phyloP scores from a whole-genome alignment of 805 yeast species.

The Yarrowia sp. region DNA sequence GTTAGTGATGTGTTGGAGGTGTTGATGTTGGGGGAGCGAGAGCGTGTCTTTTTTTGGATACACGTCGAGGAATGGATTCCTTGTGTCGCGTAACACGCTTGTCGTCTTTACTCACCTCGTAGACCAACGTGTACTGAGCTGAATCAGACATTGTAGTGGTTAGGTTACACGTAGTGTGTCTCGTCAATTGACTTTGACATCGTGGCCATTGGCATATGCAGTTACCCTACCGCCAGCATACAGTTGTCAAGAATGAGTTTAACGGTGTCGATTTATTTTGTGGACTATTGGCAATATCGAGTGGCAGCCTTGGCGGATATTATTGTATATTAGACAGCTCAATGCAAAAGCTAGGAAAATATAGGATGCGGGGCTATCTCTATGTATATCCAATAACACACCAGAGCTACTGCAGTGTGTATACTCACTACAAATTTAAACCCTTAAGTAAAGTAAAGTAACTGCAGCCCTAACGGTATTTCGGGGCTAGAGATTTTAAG shows the following conservation, averaged over 20 bases:
- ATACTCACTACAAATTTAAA: too few relatives aligned
- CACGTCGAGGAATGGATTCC: background rate
- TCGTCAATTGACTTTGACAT: conserved; percentile 26
- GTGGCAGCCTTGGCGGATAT: too few relatives aligned
- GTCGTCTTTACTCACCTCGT: conserved; percentile 32
- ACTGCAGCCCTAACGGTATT: too few relatives aligned
- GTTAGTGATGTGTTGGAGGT: conserved; percentile 6
- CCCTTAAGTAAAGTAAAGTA: too few relatives aligned
- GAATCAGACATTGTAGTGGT: conserved; percentile 45
- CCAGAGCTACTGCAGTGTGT: too few relatives aligned
- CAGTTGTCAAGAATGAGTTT: background rate
- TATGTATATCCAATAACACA: too few relatives aligned
- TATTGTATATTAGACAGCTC: too few relatives aligned
- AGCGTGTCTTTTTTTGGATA: background rate
- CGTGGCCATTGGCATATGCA: conserved; percentile 19
- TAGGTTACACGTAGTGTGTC: conserved; percentile 25
- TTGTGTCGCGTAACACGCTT: background rate
- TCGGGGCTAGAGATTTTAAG: too few relatives aligned
- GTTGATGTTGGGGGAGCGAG: background rate
- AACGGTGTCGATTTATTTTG: too few relatives aligned
- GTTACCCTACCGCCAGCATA: conserved; percentile 1
- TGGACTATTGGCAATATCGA: too few relatives aligned
- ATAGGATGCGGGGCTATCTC: too few relatives aligned
- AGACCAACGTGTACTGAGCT: conserved; percentile 36
- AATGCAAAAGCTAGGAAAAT: too few relatives aligned